Conservation (phyloP, 768 basidiomycete genomes). For the Pholiota microspora region DNA sequence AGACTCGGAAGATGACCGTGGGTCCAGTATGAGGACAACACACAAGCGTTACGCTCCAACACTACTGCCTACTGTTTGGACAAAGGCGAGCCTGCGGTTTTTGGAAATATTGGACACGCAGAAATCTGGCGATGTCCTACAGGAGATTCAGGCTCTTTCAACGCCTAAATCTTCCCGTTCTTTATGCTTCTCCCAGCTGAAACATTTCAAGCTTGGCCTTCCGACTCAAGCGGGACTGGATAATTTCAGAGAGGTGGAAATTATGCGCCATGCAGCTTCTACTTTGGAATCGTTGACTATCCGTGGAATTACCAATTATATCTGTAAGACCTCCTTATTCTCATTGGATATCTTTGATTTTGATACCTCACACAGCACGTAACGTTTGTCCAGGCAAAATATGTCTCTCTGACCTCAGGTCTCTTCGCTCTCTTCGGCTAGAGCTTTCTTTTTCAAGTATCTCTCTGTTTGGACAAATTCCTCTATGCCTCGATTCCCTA, state of each 20-base stretch:
- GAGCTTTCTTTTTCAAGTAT: conserved; percentile 3
- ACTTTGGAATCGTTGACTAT: conserved; percentile 7
- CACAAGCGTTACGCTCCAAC: conserved; percentile 3
- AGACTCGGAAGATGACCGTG: conserved; percentile 1
- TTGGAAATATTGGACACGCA: conserved; percentile 3
- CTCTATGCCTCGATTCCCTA: conserved; percentile 3
- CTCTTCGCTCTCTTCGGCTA: neutral
- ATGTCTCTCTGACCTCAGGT: conserved; percentile 1
- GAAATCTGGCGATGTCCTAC: conserved; percentile 7
- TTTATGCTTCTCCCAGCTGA: neutral
- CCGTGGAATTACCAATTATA: conserved; percentile 4
- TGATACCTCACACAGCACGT: neutral
- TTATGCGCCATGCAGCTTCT: conserved; percentile 5
- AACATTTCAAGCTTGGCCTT: conserved; percentile 1
- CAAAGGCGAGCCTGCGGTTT: neutral
- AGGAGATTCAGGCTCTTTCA: neutral
- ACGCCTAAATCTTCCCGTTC: neutral
- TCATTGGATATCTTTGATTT: neutral
- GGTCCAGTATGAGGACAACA: neutral
- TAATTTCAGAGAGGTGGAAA: conserved; percentile 2
- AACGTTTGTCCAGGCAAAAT: conserved; percentile 3
- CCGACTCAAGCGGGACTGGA: conserved; percentile 2
- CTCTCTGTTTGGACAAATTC: conserved; percentile 5
- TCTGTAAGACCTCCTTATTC: neutral
- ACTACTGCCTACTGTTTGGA: conserved; percentile 5